A percentile compares a stretch with the other conserved stretches of the same genome.
Conservation (phyloP, 371 early-diverging fungal genomes). For the Neoconidiobolus thromboides region DNA sequence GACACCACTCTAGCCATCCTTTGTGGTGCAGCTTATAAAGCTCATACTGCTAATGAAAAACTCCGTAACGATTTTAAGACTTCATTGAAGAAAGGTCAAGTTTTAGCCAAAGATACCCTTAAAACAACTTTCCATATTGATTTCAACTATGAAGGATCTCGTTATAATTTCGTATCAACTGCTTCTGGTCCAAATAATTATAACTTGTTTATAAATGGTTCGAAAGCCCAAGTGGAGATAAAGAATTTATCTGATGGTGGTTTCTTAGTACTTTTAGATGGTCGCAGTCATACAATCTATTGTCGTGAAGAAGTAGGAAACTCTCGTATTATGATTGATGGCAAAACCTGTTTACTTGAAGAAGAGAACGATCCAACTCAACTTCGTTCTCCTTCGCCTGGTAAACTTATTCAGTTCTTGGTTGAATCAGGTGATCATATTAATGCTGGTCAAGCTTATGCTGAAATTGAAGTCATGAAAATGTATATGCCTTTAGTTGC, state of each 20-base stretch:
- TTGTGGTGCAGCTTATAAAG: slow-evolving; percentile 82
- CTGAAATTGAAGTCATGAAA: slow-evolving; percentile 99
- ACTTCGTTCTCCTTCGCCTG: slow-evolving; percentile 88
- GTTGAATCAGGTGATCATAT: slow-evolving; percentile 85
- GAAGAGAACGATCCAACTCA: slow-evolving; percentile 92
- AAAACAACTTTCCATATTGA: slow-evolving; percentile 58
- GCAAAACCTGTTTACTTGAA: slow-evolving; percentile 80
- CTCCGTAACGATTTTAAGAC: slow-evolving; percentile 52
- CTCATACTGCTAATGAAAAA: slow-evolving; percentile 38
- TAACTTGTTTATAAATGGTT: slow-evolving; percentile 62
- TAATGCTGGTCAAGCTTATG: slow-evolving; percentile 74
- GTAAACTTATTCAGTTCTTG: slow-evolving; percentile 84
- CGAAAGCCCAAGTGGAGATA: slow-evolving; percentile 58
- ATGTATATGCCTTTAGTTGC: slow-evolving; percentile 96
- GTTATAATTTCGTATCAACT: slow-evolving; percentile 69
- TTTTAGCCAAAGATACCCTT: slow-evolving; percentile 57
- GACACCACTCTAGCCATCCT: slow-evolving; percentile 75
- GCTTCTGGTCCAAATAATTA: slow-evolving; percentile 64
- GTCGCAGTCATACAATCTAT: slow-evolving; percentile 79
- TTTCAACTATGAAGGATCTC: slow-evolving; percentile 76
- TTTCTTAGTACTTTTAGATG: slow-evolving; percentile 72
- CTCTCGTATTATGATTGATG: slow-evolving; percentile 74
- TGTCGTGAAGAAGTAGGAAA: slow-evolving; percentile 75
- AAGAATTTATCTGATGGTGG: slow-evolving; percentile 82
- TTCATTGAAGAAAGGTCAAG: slow-evolving; percentile 78